These are phyloP conservation scores for Rhodosorus marinus DNA, from an alignment of 23 red algal species.

Conservation along the genomic window DNA sequence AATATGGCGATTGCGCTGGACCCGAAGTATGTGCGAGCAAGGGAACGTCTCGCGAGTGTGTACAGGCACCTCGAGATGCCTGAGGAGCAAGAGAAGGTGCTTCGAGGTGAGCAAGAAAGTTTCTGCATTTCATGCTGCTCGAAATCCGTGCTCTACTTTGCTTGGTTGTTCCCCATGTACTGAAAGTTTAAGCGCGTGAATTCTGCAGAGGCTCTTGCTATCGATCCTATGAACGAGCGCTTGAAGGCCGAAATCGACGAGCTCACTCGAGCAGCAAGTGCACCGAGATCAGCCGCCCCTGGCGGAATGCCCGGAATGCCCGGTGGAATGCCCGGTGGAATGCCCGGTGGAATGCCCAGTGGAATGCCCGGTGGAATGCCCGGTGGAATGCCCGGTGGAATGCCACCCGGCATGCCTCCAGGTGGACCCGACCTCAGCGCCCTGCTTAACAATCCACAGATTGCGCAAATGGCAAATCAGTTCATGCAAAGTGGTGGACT, in stretches of 20 bases:
- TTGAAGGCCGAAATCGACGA: background rate
- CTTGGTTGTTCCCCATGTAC: no score
- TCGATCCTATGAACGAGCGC: constrained; percentile 7
- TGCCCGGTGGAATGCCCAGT: background rate
- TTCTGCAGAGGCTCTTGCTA: constrained; percentile 6
- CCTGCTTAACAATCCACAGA: background rate
- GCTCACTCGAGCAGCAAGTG: background rate
- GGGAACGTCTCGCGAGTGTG: constrained; percentile 50
- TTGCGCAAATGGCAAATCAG: background rate
- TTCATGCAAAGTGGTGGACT: background rate
- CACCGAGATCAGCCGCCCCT: no score
- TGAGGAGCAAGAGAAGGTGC: no score
- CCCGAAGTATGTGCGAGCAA: constrained; percentile 23
- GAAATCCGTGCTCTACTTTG: no score
- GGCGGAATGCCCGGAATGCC: no score
- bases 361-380: background rate
- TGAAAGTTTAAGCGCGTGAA: constrained; percentile 11
- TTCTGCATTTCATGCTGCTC: no score
- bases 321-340: background rate
- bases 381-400: background rate
- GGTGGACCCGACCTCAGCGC: background rate
- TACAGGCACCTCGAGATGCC: constrained; percentile 41
- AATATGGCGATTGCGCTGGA: constrained; percentile 32
- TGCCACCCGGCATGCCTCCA: background rate
- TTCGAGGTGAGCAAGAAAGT: no score